Percentiles rank a stretch among this genome's conserved stretches.
phyloP scores from a whole-genome alignment of 176 grass and related monocot species.

The Avena atlantica region DNA sequence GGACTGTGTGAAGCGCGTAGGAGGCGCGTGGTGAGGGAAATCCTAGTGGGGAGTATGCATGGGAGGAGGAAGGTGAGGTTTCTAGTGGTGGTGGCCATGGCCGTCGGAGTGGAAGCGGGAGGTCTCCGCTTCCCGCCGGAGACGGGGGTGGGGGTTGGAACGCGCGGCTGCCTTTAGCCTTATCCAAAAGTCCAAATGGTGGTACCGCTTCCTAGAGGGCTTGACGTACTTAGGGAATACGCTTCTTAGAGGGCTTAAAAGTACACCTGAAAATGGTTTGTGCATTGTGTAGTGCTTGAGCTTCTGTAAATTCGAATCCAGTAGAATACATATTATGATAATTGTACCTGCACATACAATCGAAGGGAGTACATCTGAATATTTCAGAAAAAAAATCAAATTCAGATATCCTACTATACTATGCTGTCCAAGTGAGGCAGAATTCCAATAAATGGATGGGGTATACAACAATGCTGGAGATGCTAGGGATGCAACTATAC shows the following conservation, averaged over 20 bases:
- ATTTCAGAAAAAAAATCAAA: neutral
- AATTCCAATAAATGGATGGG: neutral
- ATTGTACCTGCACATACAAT: neutral
- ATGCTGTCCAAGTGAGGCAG: neutral
- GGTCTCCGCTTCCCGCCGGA: conserved; percentile 36
- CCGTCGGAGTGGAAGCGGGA: neutral
- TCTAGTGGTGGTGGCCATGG: conserved; percentile 21
- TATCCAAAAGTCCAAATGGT: neutral
- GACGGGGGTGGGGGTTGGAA: conserved; percentile 6
- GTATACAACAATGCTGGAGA: conserved; percentile 5
- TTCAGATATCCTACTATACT: neutral
- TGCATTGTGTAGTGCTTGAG: neutral
- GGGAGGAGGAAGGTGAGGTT: neutral
- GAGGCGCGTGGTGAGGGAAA: conserved; percentile 12
- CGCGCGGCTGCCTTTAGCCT: conserved; percentile 6
- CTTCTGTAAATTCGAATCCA: neutral
- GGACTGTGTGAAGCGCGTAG: neutral
- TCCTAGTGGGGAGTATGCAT: neutral
- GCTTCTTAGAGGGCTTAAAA: no score
- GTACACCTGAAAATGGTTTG: no score
- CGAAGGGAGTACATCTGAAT: neutral
- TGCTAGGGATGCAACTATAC: conserved; percentile 4
- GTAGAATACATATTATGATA: no score
- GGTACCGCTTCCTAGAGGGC: neutral
- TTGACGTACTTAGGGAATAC: neutral